These are phyloP conservation scores for Calycina herbarum DNA, from an alignment of 2,329 filamentous ascomycete species.

Conservation along the genomic window DNA sequence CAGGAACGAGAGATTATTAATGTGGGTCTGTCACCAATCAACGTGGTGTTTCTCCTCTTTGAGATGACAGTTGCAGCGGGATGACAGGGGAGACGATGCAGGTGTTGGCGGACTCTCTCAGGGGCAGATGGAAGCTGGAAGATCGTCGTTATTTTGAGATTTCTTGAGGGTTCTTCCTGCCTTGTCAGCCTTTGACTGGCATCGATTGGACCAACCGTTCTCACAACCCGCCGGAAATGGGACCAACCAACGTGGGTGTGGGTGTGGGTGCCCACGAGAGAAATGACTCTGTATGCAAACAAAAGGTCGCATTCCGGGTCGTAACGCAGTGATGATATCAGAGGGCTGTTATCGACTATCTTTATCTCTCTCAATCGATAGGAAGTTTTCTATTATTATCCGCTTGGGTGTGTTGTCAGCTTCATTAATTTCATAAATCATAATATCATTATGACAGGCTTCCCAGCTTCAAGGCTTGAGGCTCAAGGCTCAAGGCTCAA, in stretches of 20 bases:
- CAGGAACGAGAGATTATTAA: not conserved
- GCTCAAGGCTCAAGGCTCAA: not conserved
- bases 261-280: not conserved
- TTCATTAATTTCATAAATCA: not conserved
- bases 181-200: not conserved
- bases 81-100: not conserved
- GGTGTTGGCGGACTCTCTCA: not conserved
- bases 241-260: not conserved
- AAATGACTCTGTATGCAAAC: not conserved
- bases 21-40: not conserved
- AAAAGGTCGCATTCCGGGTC: not conserved
- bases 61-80: not conserved
- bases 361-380: not conserved
- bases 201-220: not conserved
- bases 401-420: not conserved
- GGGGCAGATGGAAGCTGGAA: not conserved
- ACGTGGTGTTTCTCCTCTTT: not conserved
- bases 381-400: not conserved
- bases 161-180: not conserved
- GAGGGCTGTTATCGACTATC: not conserved
- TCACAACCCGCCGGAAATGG: not conserved
- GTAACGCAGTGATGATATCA: not conserved
- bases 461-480: not conserved
- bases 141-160: slow-evolving; percentile 4
- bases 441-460: not conserved